Conservation (phyloP, 768 basidiomycete genomes). For the Tubosaeta brunneosetosa region DNA sequence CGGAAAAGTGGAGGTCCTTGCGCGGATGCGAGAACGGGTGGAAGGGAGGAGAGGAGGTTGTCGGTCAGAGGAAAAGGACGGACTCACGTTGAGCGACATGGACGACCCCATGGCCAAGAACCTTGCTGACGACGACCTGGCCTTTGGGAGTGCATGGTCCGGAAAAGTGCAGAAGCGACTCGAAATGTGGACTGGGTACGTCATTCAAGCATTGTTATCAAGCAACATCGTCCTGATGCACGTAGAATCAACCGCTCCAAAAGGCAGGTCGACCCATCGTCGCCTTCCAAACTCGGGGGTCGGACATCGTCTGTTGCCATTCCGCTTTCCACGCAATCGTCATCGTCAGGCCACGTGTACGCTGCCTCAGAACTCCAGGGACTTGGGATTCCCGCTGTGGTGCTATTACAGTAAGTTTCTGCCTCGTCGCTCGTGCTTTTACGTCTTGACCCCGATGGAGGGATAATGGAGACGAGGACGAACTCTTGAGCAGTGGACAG, state of each 20-base stretch:
- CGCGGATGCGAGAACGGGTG: constrained; percentile 26
- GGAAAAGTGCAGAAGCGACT: constrained; percentile 44
- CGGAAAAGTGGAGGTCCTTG: constrained; percentile 26
- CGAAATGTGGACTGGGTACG: constrained; percentile 47
- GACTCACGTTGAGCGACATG: constrained; percentile 27
- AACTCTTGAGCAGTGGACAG: constrained; percentile 74
- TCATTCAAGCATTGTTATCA: background rate
- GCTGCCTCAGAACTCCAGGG: constrained; percentile 23
- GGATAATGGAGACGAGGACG: constrained; percentile 49
- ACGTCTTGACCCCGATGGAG: constrained; percentile 7
- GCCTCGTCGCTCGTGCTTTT: background rate
- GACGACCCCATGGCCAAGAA: constrained; percentile 24
- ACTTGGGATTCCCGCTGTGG: constrained; percentile 35
- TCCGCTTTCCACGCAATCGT: constrained; percentile 33
- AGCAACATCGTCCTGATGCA: constrained; percentile 6
- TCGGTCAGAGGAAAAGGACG: constrained; percentile 22
- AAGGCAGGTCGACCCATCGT: constrained; percentile 23
- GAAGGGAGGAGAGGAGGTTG: constrained; percentile 15
- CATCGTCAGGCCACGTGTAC: constrained; percentile 29
- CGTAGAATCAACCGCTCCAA: constrained; percentile 34
- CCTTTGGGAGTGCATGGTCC: constrained; percentile 35
- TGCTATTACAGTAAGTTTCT: constrained; percentile 36
- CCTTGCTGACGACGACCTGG: constrained; percentile 28
- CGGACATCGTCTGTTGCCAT: constrained; percentile 28
- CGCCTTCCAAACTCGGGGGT: constrained; percentile 19